phyloP scores from a whole-genome alignment of 106 monocot genomes.

The Amphibolis antarctica region DNA sequence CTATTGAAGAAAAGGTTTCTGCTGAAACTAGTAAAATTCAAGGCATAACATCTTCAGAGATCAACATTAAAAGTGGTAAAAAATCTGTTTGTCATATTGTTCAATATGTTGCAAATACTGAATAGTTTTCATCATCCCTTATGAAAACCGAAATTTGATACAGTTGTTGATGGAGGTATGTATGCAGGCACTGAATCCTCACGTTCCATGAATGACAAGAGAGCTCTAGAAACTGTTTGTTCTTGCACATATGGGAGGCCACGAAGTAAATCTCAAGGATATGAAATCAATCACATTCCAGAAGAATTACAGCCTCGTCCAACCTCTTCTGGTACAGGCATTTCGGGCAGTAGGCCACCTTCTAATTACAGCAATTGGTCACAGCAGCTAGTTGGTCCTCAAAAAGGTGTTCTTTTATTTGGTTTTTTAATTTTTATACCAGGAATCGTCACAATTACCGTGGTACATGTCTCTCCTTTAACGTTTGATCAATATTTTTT shows the following conservation, averaged over 20 bases:
- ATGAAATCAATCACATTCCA: constrained; percentile 10
- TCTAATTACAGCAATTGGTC: constrained; percentile 40
- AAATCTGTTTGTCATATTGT: not conserved
- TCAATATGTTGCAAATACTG: not conserved
- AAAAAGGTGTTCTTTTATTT: constrained; percentile 33
- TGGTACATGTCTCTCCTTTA: too few species aligned
- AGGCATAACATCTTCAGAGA: not conserved
- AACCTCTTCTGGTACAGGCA: constrained; percentile 20
- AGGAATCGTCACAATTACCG: too few species aligned
- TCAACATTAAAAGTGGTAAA: not conserved
- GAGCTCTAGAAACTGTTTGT: constrained; percentile 9
- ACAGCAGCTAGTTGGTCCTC: constrained; percentile 26
- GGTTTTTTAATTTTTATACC: too few species aligned
- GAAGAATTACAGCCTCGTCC: constrained; percentile 21
- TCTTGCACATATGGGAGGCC: constrained; percentile 14
- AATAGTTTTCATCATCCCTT: constrained; percentile 2
- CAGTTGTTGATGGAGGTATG: too few species aligned
- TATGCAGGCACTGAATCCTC: not conserved
- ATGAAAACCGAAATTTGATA: too few species aligned
- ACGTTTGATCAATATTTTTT: too few species aligned
- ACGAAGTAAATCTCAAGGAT: constrained; percentile 14
- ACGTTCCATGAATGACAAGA: constrained; percentile 8
- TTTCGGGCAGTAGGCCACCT: constrained; percentile 33
- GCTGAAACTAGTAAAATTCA: constrained; percentile 4
- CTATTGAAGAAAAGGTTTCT: constrained; percentile 2